Conservation (phyloP, 441 rosid species). For the Erodium texanum region DNA sequence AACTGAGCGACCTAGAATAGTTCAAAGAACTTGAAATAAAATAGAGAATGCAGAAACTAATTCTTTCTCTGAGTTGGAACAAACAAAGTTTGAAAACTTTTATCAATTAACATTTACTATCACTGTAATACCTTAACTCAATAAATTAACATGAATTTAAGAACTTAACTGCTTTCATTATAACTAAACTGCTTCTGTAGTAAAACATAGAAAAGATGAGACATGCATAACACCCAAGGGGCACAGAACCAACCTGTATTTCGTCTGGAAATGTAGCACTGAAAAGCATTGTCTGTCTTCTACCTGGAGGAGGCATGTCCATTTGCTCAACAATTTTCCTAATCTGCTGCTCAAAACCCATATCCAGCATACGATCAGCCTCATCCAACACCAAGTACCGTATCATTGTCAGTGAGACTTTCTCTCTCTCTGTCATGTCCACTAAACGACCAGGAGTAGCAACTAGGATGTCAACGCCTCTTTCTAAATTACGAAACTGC, state of each 20-base stretch:
- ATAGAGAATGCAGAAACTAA: neutral
- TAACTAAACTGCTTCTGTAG: neutral
- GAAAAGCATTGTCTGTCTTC: slow-evolving; percentile 33
- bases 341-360: slow-evolving; percentile 39
- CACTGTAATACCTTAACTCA: neutral
- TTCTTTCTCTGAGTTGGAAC: neutral
- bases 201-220: neutral
- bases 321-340: slow-evolving; percentile 27
- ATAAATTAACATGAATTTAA: neutral
- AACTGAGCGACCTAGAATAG: neutral
- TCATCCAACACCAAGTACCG: slow-evolving; percentile 32
- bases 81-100: neutral
- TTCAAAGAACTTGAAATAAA: neutral
- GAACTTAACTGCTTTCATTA: neutral
- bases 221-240: neutral
- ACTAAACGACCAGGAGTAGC: slow-evolving; percentile 36
- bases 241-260: slow-evolving; percentile 23
- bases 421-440: slow-evolving; percentile 29
- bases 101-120: too few relatives aligned
- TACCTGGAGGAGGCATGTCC: slow-evolving; percentile 31
- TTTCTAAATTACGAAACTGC: slow-evolving; percentile 25
- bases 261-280: slow-evolving; percentile 37
- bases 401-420: slow-evolving; percentile 26
- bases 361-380: slow-evolving; percentile 36
- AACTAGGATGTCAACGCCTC: slow-evolving; percentile 32